phyloP scores from a whole-genome alignment of 768 basidiomycete genomes.

The Brasilioporus rufonigricans region DNA sequence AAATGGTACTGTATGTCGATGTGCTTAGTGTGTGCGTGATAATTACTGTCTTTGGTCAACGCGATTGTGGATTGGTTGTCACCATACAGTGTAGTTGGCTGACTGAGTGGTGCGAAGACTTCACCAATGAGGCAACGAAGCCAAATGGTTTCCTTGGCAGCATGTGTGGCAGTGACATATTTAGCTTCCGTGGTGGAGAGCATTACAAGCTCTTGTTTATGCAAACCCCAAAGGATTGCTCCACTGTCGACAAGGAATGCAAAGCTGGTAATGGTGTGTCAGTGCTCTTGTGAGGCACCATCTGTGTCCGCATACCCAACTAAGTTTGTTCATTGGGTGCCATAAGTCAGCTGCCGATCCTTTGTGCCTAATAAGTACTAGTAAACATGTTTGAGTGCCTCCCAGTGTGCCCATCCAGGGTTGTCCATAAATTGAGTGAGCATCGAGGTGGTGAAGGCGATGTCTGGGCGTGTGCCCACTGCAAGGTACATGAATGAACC shows the following conservation, averaged over 20 bases:
- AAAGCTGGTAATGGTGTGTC: not conserved
- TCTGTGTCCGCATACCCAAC: not conserved
- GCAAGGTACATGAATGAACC: not conserved
- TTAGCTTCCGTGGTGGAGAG: not conserved
- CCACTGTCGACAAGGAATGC: not conserved
- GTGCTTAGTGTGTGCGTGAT: not conserved
- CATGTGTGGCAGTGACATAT: not conserved
- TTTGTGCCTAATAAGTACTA: not conserved
- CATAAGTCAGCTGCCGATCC: no score
- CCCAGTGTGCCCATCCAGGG: not conserved
- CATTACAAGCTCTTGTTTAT: not conserved
- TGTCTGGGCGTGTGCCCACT: not conserved
- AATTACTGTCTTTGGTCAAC: no score
- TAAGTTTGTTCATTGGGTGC: not conserved
- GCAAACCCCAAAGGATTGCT: not conserved
- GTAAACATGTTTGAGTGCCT: not conserved
- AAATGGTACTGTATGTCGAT: not conserved
- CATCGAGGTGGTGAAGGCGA: not conserved
- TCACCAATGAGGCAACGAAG: not conserved
- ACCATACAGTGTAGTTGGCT: not conserved
- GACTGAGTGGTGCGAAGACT: not conserved
- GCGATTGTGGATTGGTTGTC: not conserved
- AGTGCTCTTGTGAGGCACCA: not conserved
- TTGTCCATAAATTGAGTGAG: not conserved
- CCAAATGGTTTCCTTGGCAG: conserved; percentile 1